A percentile compares a stretch with the other conserved stretches of the same genome.
Conservation (phyloP, 176 grass and related monocot species). For the Neostapfia colusana region DNA sequence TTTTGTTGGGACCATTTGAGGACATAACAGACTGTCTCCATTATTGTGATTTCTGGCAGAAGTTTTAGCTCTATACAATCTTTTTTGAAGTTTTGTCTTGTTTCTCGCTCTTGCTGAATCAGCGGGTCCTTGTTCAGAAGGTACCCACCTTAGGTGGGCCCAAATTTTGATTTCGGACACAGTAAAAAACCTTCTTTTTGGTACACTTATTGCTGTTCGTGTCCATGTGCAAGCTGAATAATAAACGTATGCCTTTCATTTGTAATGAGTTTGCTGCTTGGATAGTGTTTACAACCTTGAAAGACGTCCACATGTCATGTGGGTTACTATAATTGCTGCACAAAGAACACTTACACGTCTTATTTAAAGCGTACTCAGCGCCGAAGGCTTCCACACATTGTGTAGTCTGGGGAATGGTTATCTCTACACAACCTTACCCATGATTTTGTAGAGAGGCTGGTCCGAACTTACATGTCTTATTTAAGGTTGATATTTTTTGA, state of each 20-base stretch:
- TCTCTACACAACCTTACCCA: no score
- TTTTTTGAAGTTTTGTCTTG: constrained; percentile 19
- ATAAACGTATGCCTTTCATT: constrained; percentile 19
- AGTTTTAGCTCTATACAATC: constrained; percentile 13
- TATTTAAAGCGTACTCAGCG: background rate
- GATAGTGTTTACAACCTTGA: constrained; percentile 14
- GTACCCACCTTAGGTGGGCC: constrained; percentile 29
- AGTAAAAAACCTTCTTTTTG: constrained; percentile 32
- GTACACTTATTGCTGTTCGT: constrained; percentile 38
- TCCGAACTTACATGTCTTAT: background rate
- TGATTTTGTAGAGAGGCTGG: no score
- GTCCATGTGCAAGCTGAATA: constrained; percentile 36
- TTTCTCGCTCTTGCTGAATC: constrained; percentile 39
- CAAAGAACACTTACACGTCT: background rate
- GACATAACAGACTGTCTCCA: constrained; percentile 50
- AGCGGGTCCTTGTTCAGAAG: constrained; percentile 18
- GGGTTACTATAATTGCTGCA: constrained; percentile 11
- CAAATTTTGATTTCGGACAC: constrained; percentile 33
- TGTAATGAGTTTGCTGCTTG: constrained; percentile 26
- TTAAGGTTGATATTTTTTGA: constrained; percentile 1
- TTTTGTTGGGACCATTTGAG: constrained; percentile 46
- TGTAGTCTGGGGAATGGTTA: no score
- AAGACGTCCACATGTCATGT: constrained; percentile 36
- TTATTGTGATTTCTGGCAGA: constrained; percentile 59
- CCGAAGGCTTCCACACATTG: no score